phyloP scores from a whole-genome alignment of 1,139 yeast genomes.

The Sugiyamaella xylanicola region DNA sequence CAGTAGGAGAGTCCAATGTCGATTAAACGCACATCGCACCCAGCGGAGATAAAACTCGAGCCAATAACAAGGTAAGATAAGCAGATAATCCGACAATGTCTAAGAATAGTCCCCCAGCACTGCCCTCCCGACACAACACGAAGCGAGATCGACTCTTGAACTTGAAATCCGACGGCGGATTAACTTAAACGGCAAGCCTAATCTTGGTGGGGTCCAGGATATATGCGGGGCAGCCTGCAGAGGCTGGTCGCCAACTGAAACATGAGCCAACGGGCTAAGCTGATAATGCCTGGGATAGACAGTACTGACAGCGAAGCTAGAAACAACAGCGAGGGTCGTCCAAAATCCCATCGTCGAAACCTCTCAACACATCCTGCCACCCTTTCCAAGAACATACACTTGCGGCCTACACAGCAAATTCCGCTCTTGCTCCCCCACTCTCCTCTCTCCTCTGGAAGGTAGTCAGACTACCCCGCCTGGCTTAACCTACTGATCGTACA shows the following conservation, averaged over 20 bases:
- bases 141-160: background rate
- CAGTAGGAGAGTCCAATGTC: slow-evolving; percentile 4
- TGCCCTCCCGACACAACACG: background rate
- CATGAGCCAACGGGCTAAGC: background rate
- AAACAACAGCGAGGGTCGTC: background rate
- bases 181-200: background rate
- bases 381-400: no score
- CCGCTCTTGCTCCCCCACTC: background rate
- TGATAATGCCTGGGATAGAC: background rate
- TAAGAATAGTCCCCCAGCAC: background rate
- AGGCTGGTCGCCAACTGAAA: background rate
- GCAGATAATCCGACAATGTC: background rate
- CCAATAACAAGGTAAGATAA: background rate
- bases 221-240: background rate
- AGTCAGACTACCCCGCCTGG: background rate
- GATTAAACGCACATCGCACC: background rate
- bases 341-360: background rate
- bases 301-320: no score
- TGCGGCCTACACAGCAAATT: no score
- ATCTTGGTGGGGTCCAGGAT: background rate
- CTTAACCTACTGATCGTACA: background rate
- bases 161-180: background rate
- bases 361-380: no score
- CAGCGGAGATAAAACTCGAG: no score
- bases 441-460: background rate